A percentile compares a stretch with the other conserved stretches of the same genome.
Conservation (phyloP, 2,329 filamentous ascomycete genomes). For the Penicillium expansum region DNA sequence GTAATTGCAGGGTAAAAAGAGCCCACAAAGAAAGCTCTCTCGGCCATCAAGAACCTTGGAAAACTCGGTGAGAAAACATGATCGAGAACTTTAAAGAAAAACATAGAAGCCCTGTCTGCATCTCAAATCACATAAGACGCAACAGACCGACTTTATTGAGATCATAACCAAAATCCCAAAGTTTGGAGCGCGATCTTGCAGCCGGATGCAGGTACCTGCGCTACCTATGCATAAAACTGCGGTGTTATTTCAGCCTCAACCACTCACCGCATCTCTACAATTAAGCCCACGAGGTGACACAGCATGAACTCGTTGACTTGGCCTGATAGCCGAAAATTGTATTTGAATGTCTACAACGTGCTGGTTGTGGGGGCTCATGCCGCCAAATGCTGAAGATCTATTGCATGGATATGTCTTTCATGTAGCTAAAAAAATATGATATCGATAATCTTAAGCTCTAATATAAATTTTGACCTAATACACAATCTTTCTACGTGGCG, state of each 20-base stretch:
- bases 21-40: not conserved
- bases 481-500: not conserved
- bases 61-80: not conserved
- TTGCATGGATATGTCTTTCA: not conserved
- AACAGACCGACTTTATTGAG: constrained; percentile 12
- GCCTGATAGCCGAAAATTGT: not conserved
- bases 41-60: not conserved
- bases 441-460: not conserved
- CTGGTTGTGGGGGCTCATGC: not conserved
- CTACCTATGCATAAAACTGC: constrained; percentile 6
- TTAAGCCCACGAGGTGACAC: constrained; percentile 15
- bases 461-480: not conserved
- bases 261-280: constrained; percentile 3
- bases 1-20: not conserved
- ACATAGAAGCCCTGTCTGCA: not conserved
- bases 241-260: constrained; percentile 16
- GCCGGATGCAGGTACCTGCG: constrained; percentile 21
- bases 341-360: not conserved
- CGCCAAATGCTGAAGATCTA: not conserved
- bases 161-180: constrained; percentile 5
- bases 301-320: not conserved
- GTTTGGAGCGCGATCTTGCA: constrained; percentile 10
- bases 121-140: constrained; percentile 7
- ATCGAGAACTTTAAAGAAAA: not conserved
- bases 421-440: not conserved